Percentiles rank a stretch among this genome's conserved stretches.
Evolutionary conservation across 1,139 yeast species (phyloP).

Genomic region (Suhomyces panamericanus): DNA sequence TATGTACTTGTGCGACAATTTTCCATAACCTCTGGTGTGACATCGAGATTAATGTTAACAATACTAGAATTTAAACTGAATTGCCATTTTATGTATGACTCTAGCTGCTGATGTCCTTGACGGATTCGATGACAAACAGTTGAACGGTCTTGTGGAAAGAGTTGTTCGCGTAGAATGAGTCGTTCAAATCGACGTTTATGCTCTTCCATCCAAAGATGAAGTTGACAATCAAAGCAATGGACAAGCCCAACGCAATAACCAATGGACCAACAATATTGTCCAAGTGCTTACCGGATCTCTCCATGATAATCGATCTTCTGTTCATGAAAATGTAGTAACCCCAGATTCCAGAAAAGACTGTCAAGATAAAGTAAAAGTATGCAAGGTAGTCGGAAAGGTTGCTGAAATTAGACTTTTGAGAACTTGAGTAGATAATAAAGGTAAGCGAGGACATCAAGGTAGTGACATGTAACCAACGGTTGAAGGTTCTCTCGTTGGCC

Average conservation of each 20-base stretch:
- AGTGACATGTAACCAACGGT: constrained; percentile 94
- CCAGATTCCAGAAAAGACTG: constrained; percentile 85
- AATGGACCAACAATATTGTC: constrained; percentile 91
- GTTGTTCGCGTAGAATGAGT: constrained; percentile 34
- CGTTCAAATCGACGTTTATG: constrained; percentile 23
- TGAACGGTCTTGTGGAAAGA: constrained; percentile 39
- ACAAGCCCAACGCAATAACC: constrained; percentile 68
- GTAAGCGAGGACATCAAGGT: constrained; percentile 84
- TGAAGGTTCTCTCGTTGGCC: constrained; percentile 96
- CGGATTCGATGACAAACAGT: constrained; percentile 26
- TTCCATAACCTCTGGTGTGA: too few relatives aligned
- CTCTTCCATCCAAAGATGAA: constrained; percentile 63
- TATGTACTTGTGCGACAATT: too few relatives aligned
- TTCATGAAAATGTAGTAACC: constrained; percentile 75
- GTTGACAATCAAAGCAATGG: constrained; percentile 67
- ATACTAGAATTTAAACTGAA: too few relatives aligned
- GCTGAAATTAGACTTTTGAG: constrained; percentile 59
- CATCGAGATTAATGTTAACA: too few relatives aligned
- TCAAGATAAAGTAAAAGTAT: constrained; percentile 73
- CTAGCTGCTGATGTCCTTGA: constrained; percentile 1
- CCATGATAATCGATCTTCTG: constrained; percentile 71
- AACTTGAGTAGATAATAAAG: constrained; percentile 80
- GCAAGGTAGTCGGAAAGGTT: constrained; percentile 65
- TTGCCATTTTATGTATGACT: not conserved
- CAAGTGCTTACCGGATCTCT: constrained; percentile 81